Percentiles rank a stretch among this genome's conserved stretches.
Evolutionary conservation across 805 yeast species (phyloP).

Genomic region (Cyberlindnera meyerae): DNA sequence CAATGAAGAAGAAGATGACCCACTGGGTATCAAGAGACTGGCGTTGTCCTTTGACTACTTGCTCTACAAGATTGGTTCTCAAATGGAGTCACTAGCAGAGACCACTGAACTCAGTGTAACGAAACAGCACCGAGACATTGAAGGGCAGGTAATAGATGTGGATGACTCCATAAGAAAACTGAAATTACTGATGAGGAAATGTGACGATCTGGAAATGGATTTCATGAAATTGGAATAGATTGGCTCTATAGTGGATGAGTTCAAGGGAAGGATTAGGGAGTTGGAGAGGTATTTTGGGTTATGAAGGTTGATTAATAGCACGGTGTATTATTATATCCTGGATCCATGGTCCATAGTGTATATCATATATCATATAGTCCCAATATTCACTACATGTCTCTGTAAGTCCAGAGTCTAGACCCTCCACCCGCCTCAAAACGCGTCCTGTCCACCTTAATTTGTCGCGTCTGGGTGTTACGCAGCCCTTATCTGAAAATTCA

Average conservation of each 20-base stretch:
- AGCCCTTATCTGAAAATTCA: too few species aligned
- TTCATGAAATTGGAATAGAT: conserved; percentile 47
- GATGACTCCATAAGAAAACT: conserved; percentile 37
- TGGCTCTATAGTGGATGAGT: conserved; percentile 35
- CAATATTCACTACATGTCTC: too few species aligned
- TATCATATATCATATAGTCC: too few species aligned
- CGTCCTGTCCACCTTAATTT: too few species aligned
- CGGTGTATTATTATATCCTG: too few species aligned
- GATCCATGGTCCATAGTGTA: too few species aligned
- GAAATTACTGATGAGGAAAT: conserved; percentile 36
- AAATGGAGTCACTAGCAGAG: conserved; percentile 44
- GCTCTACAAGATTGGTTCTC: conserved; percentile 55
- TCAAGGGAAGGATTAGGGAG: conserved; percentile 31
- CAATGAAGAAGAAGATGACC: conserved; percentile 44
- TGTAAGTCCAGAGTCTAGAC: too few species aligned
- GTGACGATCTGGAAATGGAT: conserved; percentile 47
- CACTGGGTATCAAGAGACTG: conserved; percentile 54
- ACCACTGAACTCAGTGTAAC: conserved; percentile 29
- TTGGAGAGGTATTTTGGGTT: conserved; percentile 28
- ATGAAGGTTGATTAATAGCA: too few species aligned
- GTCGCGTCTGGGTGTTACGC: too few species aligned
- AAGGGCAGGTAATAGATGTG: conserved; percentile 27
- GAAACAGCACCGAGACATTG: conserved; percentile 22
- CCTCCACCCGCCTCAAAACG: too few species aligned
- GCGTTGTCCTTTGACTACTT: conserved; percentile 63